These are phyloP conservation scores for Chenopodium formosanum DNA, from an alignment of 148 eudicot species.

Conservation along the genomic window DNA sequence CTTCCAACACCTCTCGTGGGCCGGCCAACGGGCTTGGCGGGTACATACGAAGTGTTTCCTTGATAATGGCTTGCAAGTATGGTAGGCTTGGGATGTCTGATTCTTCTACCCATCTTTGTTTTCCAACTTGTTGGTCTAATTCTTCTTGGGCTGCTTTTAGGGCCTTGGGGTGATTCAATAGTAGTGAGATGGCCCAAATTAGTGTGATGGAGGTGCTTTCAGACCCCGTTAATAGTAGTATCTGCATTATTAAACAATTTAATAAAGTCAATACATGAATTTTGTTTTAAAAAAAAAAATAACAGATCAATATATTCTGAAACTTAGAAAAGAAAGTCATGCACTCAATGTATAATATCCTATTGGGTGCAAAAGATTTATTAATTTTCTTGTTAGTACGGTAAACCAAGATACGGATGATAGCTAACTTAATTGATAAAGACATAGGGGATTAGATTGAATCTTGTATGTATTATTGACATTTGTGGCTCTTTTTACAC, in stretches of 20 bases:
- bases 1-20: constrained; percentile 33
- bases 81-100: constrained; percentile 33
- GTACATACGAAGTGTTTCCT: constrained; percentile 39
- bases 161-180: constrained; percentile 32
- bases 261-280: not conserved
- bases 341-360: too few relatives aligned
- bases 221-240: constrained; percentile 32
- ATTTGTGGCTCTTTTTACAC: too few relatives aligned
- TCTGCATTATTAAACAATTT: constrained; percentile 15
- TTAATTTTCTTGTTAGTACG: too few relatives aligned
- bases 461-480: too few relatives aligned
- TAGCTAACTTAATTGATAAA: too few relatives aligned
- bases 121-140: constrained; percentile 32
- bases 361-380: too few relatives aligned
- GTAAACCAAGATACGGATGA: too few relatives aligned
- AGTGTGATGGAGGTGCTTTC: constrained; percentile 31
- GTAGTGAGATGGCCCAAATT: constrained; percentile 39
- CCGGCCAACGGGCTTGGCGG: constrained; percentile 39
- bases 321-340: too few relatives aligned
- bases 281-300: not conserved
- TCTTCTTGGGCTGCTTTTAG: constrained; percentile 34
- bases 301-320: not conserved
- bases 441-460: too few relatives aligned
- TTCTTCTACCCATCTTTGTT: constrained; percentile 41
- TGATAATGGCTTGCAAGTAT: constrained; percentile 40